Conservation (phyloP, 495 filamentous ascomycete genomes). For the Annulohypoxylon nitens region DNA sequence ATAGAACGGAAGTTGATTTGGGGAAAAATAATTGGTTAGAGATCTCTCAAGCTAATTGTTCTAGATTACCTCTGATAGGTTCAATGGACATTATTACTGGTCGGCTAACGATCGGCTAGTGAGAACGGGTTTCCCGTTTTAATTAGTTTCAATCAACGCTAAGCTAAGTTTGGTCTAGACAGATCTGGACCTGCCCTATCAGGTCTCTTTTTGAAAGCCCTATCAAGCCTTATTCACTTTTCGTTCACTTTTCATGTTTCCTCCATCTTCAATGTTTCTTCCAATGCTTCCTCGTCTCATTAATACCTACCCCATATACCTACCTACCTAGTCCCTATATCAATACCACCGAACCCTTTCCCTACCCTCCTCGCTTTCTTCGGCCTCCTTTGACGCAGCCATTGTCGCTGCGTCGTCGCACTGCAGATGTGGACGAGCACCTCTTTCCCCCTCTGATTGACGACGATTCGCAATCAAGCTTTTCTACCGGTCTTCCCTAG, state of each 20-base stretch:
- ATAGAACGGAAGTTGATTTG: conserved; percentile 35
- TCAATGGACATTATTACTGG: background rate
- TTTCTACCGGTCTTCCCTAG: conserved; percentile 45
- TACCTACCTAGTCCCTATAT: background rate
- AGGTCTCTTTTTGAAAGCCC: conserved; percentile 26
- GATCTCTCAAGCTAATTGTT: conserved; percentile 9
- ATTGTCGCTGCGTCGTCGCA: conserved; percentile 25
- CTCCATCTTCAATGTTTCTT: background rate
- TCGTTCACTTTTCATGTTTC: too few relatives aligned
- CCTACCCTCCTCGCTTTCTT: background rate
- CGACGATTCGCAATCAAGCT: conserved; percentile 46
- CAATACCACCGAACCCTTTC: conserved; percentile 40
- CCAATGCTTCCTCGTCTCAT: conserved; percentile 11
- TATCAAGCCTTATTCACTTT: conserved; percentile 32
- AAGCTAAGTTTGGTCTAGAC: conserved; percentile 23
- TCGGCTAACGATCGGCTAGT: background rate
- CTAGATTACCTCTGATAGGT: conserved; percentile 34
- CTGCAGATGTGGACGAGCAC: conserved; percentile 23
- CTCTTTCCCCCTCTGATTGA: conserved; percentile 37
- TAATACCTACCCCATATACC: background rate
- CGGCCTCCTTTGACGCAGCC: conserved; percentile 18
- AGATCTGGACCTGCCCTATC: conserved; percentile 44
- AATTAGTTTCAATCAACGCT: conserved; percentile 12
- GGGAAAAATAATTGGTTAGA: conserved; percentile 28
- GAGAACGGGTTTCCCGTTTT: background rate